Evolutionary conservation across 108 stramenopile species (phyloP).

Genomic region (Schizochytrium sp.): DNA sequence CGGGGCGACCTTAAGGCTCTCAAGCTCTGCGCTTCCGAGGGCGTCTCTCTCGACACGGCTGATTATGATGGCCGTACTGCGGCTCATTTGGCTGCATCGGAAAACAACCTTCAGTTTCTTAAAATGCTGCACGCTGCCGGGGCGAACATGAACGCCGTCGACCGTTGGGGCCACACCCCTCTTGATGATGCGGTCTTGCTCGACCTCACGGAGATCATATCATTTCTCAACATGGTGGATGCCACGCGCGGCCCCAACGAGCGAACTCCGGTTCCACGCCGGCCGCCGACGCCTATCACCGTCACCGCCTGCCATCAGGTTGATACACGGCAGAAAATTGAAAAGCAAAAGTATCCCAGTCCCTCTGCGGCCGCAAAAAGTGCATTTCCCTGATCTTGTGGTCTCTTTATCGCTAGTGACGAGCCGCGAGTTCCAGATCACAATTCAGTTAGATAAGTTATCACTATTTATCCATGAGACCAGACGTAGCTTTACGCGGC

Average conservation of each 20-base stretch:
- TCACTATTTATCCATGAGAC: too few species aligned
- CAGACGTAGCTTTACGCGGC: too few species aligned
- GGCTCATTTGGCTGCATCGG: neutral
- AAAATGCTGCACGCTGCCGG: neutral
- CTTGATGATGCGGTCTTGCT: neutral
- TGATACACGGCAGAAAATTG: neutral
- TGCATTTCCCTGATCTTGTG: too few species aligned
- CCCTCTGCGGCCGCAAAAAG: too few species aligned
- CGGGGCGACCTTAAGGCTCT: neutral
- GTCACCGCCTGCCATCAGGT: neutral
- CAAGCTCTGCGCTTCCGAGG: neutral
- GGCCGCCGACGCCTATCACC: neutral
- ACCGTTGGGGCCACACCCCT: neutral
- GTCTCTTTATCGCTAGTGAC: too few species aligned
- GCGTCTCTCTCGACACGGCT: neutral
- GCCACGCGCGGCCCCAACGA: neutral
- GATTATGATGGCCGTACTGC: conserved; percentile 9
- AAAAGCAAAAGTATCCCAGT: neutral
- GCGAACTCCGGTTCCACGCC: neutral
- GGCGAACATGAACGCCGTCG: neutral
- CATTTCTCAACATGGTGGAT: neutral
- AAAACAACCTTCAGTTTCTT: neutral
- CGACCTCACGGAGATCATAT: neutral
- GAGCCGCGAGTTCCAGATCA: too few species aligned
- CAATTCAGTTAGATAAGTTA: too few species aligned